Conservation (phyloP, 192 early-diverging fungal species). For the Podila epicladia region DNA sequence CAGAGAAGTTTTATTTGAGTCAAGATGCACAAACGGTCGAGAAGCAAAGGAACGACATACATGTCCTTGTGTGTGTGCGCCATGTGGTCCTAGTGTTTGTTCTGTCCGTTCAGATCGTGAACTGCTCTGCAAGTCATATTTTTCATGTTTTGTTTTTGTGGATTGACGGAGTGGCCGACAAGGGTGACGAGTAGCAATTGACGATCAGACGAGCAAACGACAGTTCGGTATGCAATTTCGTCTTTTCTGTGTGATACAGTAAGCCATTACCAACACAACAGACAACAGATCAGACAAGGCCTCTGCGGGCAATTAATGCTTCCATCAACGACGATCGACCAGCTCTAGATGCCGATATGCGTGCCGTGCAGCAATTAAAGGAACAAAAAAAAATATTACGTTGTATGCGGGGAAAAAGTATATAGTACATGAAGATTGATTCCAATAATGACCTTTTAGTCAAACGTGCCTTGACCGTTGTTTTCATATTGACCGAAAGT, state of each 20-base stretch:
- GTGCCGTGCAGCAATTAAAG: not conserved
- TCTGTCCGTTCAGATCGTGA: too few species aligned
- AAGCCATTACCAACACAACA: too few species aligned
- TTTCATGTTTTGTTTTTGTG: too few species aligned
- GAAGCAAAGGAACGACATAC: not conserved
- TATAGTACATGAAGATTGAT: not conserved
- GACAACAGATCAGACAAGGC: too few species aligned
- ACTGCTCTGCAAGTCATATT: too few species aligned
- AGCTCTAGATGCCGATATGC: not conserved
- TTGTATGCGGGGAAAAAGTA: not conserved
- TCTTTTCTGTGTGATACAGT: not conserved
- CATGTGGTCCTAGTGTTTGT: not conserved
- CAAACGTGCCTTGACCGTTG: not conserved
- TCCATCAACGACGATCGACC: not conserved
- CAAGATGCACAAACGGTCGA: not conserved
- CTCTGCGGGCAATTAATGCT: not conserved
- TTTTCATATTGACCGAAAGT: constrained; percentile 7
- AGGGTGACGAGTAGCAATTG: too few species aligned
- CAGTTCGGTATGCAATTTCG: constrained; percentile 4
- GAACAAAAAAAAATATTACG: too few species aligned
- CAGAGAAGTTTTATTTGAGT: not conserved
- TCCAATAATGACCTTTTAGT: too few species aligned
- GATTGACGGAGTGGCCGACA: too few species aligned
- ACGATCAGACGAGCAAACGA: not conserved
- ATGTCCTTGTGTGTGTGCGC: not conserved